phyloP scores from a whole-genome alignment of 192 early-diverging fungal genomes.

The Backusella psychrophila region DNA sequence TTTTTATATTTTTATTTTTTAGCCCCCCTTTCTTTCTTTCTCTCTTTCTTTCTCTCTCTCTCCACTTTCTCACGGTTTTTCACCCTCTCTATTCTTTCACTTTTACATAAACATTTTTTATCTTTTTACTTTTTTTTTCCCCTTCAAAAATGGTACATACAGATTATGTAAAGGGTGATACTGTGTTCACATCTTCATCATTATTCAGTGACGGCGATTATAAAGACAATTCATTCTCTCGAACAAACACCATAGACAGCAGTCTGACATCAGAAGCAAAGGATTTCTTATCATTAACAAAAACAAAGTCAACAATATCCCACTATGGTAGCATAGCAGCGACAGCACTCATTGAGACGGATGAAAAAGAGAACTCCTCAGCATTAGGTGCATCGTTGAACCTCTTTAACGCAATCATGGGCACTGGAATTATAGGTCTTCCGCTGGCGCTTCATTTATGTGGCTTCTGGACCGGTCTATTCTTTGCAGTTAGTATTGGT shows the following conservation, averaged over 20 bases:
- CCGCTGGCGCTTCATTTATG: conserved; percentile 59
- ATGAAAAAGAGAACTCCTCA: conserved; percentile 2
- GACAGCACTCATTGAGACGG: background rate
- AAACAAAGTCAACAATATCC: background rate
- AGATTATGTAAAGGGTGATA: background rate
- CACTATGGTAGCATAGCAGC: background rate
- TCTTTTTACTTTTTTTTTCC: background rate
- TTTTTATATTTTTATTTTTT: background rate
- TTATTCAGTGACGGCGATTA: background rate
- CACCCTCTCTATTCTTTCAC: background rate
- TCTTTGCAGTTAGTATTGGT: conserved; percentile 43
- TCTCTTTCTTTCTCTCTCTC: background rate
- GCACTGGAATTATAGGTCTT: conserved; percentile 65
- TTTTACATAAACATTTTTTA: background rate
- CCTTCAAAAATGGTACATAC: background rate
- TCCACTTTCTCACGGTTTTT: background rate
- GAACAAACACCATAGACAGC: background rate
- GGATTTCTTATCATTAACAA: conserved; percentile 3
- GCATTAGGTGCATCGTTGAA: conserved; percentile 40
- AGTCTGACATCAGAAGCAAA: background rate
- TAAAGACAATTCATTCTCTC: background rate
- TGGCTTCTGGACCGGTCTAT: conserved; percentile 60
- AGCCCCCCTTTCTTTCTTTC: background rate
- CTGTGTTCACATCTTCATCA: background rate
- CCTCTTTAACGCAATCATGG: conserved; percentile 66